Base-by-base conservation (phyloP, 306 rosid genomes). In the Trifolium fragiferum region DNA sequence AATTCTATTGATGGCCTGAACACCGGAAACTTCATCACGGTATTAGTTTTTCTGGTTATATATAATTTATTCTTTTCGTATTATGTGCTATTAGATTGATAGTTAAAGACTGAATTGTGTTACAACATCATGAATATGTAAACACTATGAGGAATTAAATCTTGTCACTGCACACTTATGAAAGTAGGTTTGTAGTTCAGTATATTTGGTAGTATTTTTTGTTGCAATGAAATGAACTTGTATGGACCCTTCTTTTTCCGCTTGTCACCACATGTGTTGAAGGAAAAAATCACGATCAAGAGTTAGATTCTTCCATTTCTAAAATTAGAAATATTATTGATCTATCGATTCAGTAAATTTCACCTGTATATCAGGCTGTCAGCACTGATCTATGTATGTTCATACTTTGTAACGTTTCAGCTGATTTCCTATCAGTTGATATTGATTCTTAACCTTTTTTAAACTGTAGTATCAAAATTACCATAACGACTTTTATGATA, bases 21-120 rank as follows among this genome's bases (percentile, higher is more conserved):
- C 85, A 88, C 97, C 6, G 98, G 98, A 86, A 94, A 87, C 87
- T 94, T 94, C 84, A 88, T 94, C 77, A 94, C 98, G 82, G 97
- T 94, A 91, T 54, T 58, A 32, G 44, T 59, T 65, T 16, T 54
- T 11, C 73, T 53, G 35, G 11, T 47, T 59, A 49, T 67, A 15
- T 73, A 43, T 57, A 18, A 65, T 74, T 54, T 70, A 51, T 25
- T 10, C 64, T 72, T 72, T 47, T 68, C 65, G 20, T 8, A 41
- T 55, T 66, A 41, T 30, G 38, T 44, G 49, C 50, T 19, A 35
- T 64, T 35, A 60, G 66, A 33, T 23, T 53, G 73, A 50, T 35
- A 37, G 15, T 35, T 74, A 27, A 20, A 54, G 9, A 35, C 19
- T 27, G 54, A 57, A 68, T n/a, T 40, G 55, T 51, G 18, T 69